These are phyloP conservation scores for Brassica rapa DNA, from an alignment of 345 rosid genomes.

Conservation along the genomic window DNA sequence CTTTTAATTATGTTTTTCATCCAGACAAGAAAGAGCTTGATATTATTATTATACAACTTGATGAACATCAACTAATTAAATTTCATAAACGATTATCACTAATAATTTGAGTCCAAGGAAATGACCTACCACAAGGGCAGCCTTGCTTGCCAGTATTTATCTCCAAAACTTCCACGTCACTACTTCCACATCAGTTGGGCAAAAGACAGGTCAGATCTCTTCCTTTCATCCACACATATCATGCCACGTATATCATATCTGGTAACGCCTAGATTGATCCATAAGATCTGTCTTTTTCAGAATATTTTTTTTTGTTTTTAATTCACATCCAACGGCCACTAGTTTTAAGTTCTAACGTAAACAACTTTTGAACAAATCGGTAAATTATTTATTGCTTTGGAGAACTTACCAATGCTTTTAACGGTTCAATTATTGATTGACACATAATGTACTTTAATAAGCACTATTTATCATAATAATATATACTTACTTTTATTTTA, in stretches of 20 bases:
- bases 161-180: constrained; percentile 36
- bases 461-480: background rate
- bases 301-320: background rate
- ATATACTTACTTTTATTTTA: no score
- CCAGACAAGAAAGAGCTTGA: background rate
- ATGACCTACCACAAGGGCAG: constrained; percentile 21
- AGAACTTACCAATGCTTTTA: background rate
- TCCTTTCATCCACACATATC: constrained; percentile 1
- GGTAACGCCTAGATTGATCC: constrained; percentile 42
- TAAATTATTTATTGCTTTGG: background rate
- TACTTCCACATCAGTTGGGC: constrained; percentile 37
- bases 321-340: constrained; percentile 25
- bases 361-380: background rate
- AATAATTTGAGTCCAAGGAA: background rate
- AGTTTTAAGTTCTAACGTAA: background rate
- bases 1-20: background rate
- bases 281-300: constrained; percentile 27
- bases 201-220: constrained; percentile 37
- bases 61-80: background rate
- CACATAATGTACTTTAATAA: background rate
- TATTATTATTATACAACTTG: background rate
- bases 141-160: constrained; percentile 9
- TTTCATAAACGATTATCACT: background rate
- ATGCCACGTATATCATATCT: constrained; percentile 29
- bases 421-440: background rate